These are phyloP conservation scores for Annulohypoxylon stygium DNA, from an alignment of 495 filamentous ascomycete species.

Conservation along the genomic window DNA sequence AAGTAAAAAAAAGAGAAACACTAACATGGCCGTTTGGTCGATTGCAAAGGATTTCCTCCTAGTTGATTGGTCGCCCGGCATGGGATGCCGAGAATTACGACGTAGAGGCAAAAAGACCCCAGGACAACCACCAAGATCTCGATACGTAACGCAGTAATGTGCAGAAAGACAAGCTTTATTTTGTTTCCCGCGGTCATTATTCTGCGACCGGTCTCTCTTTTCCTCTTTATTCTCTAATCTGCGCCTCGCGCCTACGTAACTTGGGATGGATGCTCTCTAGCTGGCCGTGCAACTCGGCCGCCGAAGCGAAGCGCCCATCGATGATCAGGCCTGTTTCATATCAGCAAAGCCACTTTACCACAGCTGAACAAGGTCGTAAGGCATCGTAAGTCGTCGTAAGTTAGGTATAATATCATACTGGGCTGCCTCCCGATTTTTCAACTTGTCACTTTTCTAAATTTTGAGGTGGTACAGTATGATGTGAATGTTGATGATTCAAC, in stretches of 20 bases:
- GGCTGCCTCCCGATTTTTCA: conserved; percentile 36
- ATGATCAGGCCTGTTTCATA: conserved; percentile 36
- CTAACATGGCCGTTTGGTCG: background rate
- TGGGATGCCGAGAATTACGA: conserved; percentile 23
- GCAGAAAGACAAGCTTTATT: conserved; percentile 37
- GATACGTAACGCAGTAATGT: conserved; percentile 11
- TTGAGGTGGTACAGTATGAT: conserved; percentile 1
- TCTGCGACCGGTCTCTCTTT: conserved; percentile 30
- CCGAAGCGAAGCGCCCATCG: conserved; percentile 42
- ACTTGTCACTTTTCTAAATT: conserved; percentile 6
- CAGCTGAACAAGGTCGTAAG: conserved; percentile 19
- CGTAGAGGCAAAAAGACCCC: conserved; percentile 16
- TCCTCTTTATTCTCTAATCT: background rate
- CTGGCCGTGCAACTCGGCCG: conserved; percentile 29
- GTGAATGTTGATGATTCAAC: conserved; percentile 14
- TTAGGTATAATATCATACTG: conserved; percentile 33
- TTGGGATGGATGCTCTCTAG: conserved; percentile 13
- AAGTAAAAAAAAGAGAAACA: conserved; percentile 14
- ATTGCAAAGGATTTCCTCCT: background rate
- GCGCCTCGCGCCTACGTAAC: conserved; percentile 16
- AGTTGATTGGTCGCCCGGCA: conserved; percentile 29
- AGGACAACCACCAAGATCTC: conserved; percentile 2
- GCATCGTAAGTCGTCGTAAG: conserved; percentile 25
- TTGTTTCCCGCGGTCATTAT: conserved; percentile 38
- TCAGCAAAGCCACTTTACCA: conserved; percentile 38